Base-by-base conservation (phyloP, 257 asterid species). In the Petunia secreta region DNA sequence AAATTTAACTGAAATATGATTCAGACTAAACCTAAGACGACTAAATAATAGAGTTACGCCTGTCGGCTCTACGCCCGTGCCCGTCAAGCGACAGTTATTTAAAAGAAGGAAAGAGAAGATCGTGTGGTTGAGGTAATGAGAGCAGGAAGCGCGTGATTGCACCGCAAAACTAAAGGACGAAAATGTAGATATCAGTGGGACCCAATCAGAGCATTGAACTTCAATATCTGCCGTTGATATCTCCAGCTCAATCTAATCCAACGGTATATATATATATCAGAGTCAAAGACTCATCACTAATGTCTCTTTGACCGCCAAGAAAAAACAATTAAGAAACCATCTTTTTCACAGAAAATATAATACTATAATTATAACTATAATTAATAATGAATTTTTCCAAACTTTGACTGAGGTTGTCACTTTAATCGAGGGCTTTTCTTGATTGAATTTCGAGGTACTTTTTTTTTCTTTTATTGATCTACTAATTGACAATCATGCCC, bases 321-420 rank as follows among this genome's bases (percentile, higher is more conserved):
- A 62, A 75, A 63, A 5, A 16, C 14, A 8, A 53, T 5, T 37
- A 11, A 8, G 8, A 3, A 15, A 34, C 62, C 16, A 50, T 83
- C 40, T 34, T 80, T 38, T 68, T 14, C 14, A 34, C 4, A 60
- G 3, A 60, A 25, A 7, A 25, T 8, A 44, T 43, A 39, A 65
- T 50, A 15, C 14, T 6, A 6, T 66, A n/a, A 39, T n/a, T 68
- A 55, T 75, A 8, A 37, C 11, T 57, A 16, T 44, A 40, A 40
- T 38, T 57, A 76, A 57, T 55, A 38, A 77, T 25, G 25, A 25
- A 25, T 25, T 60, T 46, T 89, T 84, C 83, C 75, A 81, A 83
- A 82, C 83, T 91, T 89, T 88, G 92, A 87, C 95, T 82, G 89
- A 57, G 78, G 71, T 68, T 84, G 87, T 87, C 92, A 84, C 93